Conservation (phyloP, 768 basidiomycete genomes). For the Mrakia frigida region DNA sequence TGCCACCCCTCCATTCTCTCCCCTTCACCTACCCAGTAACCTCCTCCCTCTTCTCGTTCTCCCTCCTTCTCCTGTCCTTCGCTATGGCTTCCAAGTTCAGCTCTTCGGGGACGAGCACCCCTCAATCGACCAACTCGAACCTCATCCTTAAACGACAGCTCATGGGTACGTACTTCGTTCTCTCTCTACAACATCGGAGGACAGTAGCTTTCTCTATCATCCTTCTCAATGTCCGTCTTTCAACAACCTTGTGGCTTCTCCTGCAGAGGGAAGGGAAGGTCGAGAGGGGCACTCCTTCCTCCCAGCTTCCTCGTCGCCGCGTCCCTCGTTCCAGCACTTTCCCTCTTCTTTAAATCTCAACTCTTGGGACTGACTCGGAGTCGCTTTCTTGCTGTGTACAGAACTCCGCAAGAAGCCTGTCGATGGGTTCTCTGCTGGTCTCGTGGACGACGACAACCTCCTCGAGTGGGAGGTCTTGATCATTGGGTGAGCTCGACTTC, state of each 20-base stretch:
- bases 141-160: conserved; percentile 29
- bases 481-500: conserved; percentile 61
- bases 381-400: conserved; percentile 30
- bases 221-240: neutral
- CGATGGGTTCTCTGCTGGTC: conserved; percentile 95
- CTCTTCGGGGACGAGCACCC: conserved; percentile 9
- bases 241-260: too few relatives aligned
- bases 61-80: neutral
- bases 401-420: conserved; percentile 91
- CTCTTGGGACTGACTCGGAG: neutral
- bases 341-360: neutral
- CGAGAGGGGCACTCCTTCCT: neutral
- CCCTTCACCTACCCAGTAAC: neutral
- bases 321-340: neutral
- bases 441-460: conserved; percentile 89
- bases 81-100: neutral
- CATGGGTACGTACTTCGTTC: conserved; percentile 14
- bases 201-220: too few relatives aligned
- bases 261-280: too few relatives aligned
- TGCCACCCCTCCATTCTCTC: neutral
- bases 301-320: neutral
- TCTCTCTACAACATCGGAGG: neutral
- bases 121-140: conserved; percentile 22
- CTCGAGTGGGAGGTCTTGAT: conserved; percentile 96
- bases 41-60: neutral